Conservation (phyloP, 257 asterid genomes). For the Nicotiana tabacum region DNA sequence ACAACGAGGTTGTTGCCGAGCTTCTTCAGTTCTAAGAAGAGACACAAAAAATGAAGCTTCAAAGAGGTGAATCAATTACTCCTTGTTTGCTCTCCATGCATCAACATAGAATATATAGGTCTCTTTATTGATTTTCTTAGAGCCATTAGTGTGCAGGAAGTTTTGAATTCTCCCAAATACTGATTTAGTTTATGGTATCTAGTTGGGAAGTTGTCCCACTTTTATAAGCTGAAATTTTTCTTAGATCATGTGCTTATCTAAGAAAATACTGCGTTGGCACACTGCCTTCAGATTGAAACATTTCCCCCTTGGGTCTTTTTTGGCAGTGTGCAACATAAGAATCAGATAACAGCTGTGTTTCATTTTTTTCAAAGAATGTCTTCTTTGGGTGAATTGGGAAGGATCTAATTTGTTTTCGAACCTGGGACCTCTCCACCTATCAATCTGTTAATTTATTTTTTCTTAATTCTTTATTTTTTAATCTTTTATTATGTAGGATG, state of each 20-base stretch:
- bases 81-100: background rate
- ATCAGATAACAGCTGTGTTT: background rate
- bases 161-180: background rate
- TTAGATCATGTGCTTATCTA: background rate
- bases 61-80: background rate
- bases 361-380: background rate
- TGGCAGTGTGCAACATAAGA: background rate
- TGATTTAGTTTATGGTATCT: background rate
- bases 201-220: background rate
- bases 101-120: background rate
- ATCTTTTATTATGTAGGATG: background rate
- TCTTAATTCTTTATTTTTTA: background rate
- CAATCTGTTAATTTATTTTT: background rate
- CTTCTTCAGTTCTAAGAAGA: slow-evolving; percentile 66
- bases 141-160: background rate
- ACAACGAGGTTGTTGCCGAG: slow-evolving; percentile 53
- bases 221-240: background rate
- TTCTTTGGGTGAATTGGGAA: background rate
- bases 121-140: background rate
- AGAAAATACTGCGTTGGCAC: background rate
- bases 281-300: background rate
- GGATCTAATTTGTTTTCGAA: background rate
- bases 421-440: background rate
- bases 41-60: slow-evolving; percentile 49
- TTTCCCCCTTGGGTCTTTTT: background rate